Evolutionary conservation across 148 eudicot species (phyloP).

Genomic region (Gaultheria prostrata): DNA sequence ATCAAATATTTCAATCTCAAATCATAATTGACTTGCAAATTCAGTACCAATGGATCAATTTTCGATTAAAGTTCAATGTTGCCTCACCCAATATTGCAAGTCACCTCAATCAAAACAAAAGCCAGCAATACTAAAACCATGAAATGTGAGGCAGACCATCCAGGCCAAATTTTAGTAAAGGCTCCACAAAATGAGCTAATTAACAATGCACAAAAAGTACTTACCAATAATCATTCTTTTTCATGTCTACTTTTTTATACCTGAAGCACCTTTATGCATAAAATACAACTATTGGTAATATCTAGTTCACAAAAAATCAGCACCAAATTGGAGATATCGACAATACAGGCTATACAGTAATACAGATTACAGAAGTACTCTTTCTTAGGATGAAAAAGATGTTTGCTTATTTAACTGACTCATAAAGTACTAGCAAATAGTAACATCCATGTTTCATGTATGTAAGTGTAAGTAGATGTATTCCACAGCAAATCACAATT

Average conservation of each 20-base stretch:
- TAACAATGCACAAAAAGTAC: not conserved
- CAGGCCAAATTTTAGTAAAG: not conserved
- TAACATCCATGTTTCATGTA: too few species aligned
- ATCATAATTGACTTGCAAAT: not conserved
- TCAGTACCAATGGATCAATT: too few species aligned
- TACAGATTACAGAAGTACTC: not conserved
- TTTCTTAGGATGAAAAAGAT: not conserved
- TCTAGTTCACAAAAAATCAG: not conserved
- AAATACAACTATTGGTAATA: not conserved
- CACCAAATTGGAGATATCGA: not conserved
- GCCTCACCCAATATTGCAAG: not conserved
- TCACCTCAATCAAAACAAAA: not conserved
- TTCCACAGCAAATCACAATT: not conserved
- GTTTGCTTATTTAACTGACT: not conserved
- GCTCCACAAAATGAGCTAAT: too few species aligned
- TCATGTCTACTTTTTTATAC: not conserved
- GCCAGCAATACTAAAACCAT: not conserved
- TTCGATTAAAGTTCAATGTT: not conserved
- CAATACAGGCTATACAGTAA: not conserved
- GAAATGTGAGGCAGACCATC: not conserved
- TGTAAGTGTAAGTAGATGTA: not conserved
- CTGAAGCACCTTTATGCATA: not conserved
- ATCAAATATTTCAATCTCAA: not conserved
- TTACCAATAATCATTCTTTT: not conserved
- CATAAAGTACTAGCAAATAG: not conserved